phyloP scores from a whole-genome alignment of 2,329 filamentous ascomycete genomes.

The Juglanconis juglandina region DNA sequence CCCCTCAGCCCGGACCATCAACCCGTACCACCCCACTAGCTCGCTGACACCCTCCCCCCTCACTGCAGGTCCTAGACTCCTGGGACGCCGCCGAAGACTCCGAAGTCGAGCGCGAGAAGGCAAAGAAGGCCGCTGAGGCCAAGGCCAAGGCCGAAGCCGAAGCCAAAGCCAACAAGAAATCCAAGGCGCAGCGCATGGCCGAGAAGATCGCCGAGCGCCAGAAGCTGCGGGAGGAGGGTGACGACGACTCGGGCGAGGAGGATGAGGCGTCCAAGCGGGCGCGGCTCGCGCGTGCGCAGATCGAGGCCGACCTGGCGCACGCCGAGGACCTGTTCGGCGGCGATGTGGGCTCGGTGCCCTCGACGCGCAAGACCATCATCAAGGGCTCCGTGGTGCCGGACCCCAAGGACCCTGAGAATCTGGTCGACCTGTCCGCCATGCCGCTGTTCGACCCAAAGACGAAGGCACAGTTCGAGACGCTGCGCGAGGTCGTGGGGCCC shows the following conservation, averaged over 20 bases:
- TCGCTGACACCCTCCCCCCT: conserved; percentile 1
- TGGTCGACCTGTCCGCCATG: conserved; percentile 76
- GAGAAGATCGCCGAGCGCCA: conserved; percentile 67
- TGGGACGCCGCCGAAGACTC: conserved; percentile 98
- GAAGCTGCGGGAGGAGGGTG: conserved; percentile 48
- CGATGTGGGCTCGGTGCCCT: conserved; percentile 64
- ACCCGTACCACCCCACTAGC: not conserved
- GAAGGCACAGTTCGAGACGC: conserved; percentile 78
- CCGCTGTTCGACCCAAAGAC: conserved; percentile 85
- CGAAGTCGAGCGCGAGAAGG: conserved; percentile 94
- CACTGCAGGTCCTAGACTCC: conserved; percentile 76
- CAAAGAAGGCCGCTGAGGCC: conserved; percentile 76
- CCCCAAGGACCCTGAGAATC: conserved; percentile 68
- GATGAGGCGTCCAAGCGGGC: conserved; percentile 69
- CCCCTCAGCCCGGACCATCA: conserved; percentile 7
- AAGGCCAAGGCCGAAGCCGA: conserved; percentile 89
- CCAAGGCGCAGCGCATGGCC: conserved; percentile 79
- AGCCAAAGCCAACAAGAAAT: conserved; percentile 86
- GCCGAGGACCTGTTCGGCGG: conserved; percentile 86
- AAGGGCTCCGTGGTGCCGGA: conserved; percentile 64
- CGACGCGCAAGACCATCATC: conserved; percentile 63
- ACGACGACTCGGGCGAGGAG: conserved; percentile 63
- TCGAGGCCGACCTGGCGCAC: conserved; percentile 84
- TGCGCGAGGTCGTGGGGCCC: conserved; percentile 76
- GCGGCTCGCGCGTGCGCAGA: conserved; percentile 73